Conservation (phyloP, 441 rosid species). For the Theobroma grandiflorum region DNA sequence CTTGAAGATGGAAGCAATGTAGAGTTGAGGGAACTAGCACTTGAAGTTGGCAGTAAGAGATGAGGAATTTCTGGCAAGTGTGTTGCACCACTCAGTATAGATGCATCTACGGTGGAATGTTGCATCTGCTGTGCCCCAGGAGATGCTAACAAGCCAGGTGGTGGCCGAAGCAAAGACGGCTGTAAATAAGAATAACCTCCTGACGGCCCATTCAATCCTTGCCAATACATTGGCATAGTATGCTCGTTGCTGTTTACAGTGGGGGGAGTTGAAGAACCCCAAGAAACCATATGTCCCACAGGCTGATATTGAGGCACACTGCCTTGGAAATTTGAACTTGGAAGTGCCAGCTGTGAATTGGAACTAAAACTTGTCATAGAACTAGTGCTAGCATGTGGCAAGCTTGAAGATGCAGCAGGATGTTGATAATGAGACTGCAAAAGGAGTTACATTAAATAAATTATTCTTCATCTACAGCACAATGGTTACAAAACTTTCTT, state of each 20-base stretch:
- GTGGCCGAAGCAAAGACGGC: constrained; percentile 32
- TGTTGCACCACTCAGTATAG: constrained; percentile 6
- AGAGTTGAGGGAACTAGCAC: constrained; percentile 15
- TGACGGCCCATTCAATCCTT: constrained; percentile 25
- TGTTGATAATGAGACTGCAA: constrained; percentile 31
- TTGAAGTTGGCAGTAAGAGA: constrained; percentile 19
- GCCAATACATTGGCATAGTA: constrained; percentile 30
- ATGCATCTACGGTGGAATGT: constrained; percentile 16
- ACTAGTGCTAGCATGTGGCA: constrained; percentile 21
- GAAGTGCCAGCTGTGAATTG: constrained; percentile 17
- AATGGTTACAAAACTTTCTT: neutral
- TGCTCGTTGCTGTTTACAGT: constrained; percentile 24
- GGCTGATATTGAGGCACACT: constrained; percentile 27
- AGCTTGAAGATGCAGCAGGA: constrained; percentile 26
- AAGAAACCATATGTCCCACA: constrained; percentile 10
- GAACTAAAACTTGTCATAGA: constrained; percentile 23
- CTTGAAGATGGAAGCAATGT: neutral
- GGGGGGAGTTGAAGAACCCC: constrained; percentile 5
- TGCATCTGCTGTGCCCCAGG: constrained; percentile 22
- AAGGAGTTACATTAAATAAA: neutral
- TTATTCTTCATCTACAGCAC: neutral
- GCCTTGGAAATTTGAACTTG: constrained; percentile 28
- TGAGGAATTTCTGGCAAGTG: constrained; percentile 21
- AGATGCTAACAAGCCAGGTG: constrained; percentile 23
- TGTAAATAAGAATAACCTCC: constrained; percentile 21